Percentiles rank a stretch among this genome's conserved stretches.
Evolutionary conservation across 805 yeast species (phyloP).

Genomic region (Yarrowia deformans): DNA sequence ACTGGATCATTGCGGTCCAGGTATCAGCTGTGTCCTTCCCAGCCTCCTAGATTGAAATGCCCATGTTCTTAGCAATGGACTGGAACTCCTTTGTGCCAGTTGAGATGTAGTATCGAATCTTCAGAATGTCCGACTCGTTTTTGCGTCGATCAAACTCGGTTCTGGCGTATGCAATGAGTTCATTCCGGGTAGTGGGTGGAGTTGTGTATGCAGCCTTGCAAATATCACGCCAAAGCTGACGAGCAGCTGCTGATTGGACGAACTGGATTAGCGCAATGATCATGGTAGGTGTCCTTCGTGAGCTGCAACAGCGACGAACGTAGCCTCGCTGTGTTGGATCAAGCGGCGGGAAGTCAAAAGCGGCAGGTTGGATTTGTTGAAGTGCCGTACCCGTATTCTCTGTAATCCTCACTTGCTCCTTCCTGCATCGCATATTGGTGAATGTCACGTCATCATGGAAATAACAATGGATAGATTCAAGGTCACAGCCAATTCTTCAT

Average conservation of each 20-base stretch:
- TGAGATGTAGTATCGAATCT: slow-evolving; percentile 49
- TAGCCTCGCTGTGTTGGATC: no score
- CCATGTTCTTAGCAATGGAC: slow-evolving; percentile 46
- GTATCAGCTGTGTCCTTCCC: not conserved
- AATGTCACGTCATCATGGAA: no score
- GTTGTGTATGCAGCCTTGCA: slow-evolving; percentile 47
- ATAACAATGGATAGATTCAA: no score
- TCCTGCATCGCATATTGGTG: no score
- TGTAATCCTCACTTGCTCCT: no score
- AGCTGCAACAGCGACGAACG: no score
- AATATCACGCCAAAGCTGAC: slow-evolving; percentile 49
- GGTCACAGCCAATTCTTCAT: no score
- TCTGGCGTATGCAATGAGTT: slow-evolving; percentile 50
- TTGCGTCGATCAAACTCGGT: slow-evolving; percentile 48
- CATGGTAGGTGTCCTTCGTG: no score
- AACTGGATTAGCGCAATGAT: slow-evolving; percentile 44
- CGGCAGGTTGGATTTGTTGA: no score
- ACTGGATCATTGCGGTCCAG: no score
- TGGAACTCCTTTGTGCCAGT: slow-evolving; percentile 50
- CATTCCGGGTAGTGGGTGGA: slow-evolving; percentile 45
- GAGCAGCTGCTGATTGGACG: slow-evolving; percentile 50
- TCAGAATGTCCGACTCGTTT: slow-evolving; percentile 47
- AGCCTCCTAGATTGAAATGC: slow-evolving; percentile 9
- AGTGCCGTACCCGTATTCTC: no score
- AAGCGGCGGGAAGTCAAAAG: no score